Evolutionary conservation across 768 basidiomycete species (phyloP), one percentile per base, ranked within the genome.

Genomic region (Mycena chlorophos): DNA sequence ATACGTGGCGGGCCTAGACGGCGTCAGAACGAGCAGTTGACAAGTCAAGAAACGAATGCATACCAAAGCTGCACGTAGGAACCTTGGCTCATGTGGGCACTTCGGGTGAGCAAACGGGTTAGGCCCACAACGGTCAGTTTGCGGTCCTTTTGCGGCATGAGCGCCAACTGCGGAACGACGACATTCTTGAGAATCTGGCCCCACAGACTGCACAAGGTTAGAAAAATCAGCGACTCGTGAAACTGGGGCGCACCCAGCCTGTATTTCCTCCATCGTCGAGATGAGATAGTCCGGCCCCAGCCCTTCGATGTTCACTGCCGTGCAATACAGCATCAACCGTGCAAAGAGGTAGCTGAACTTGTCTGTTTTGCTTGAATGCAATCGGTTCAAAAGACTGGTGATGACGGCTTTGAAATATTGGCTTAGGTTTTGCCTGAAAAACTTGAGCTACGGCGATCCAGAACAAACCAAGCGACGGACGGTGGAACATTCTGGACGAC

Each of bases 341-440:
- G 89, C 80, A 67, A 98, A 89, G 47, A 85, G 78, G 68, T 93
- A 90, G 6, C 86, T 84, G 68, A 87, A 98, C 69, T 86, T 89
- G 61, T 94, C 88, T 19, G 94, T 96, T 71, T 94, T 94, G 73
- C 82, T 91, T 20, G 83, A 80, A 63, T 95, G 94, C 76, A 98
- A 79, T 45, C 95, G 81, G 3, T 85, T 95, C 29, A 98, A 76
- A 8, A 98, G 76, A 26, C 87, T 87, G 71, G 95, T 77, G 57
- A 91, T 73, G 20, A 90, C 73, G 8, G 84, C 84, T 58, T 86
- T 87, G 69, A 93, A 80, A 73, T 89, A 94, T 34, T 81, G 84
- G 52, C 81, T 80, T 63, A 96, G 78, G 20, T 82, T 75, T 5
- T 75, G 66, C 5, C 91, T 94, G 63, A 29, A 26, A 19, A 26